Evolutionary conservation across 768 basidiomycete genomes (phyloP).

Genomic region (Leucosporidium yakuticum): DNA sequence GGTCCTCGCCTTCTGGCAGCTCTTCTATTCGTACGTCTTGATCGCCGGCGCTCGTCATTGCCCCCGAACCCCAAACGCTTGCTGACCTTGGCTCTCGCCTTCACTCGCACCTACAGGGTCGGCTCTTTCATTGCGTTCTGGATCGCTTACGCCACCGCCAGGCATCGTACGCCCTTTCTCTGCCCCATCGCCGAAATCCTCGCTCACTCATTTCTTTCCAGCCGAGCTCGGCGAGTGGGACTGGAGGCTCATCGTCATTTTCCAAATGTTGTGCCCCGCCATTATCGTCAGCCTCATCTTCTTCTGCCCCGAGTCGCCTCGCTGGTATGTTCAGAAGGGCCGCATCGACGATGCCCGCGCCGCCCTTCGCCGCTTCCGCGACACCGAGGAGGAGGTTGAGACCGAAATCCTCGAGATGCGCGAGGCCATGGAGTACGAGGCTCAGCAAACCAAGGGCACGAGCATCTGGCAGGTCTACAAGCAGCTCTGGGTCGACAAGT

Average conservation of each 20-base stretch:
- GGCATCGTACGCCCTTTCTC: background rate
- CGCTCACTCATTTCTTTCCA: background rate
- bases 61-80: too few relatives aligned
- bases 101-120: background rate
- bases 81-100: too few relatives aligned
- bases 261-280: conserved; percentile 41
- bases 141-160: background rate
- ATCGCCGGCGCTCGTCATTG: too few relatives aligned
- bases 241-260: background rate
- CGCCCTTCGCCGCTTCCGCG: conserved; percentile 32
- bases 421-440: background rate
- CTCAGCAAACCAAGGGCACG: background rate
- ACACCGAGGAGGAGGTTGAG: conserved; percentile 37
- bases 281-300: conserved; percentile 40
- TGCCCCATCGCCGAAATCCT: background rate
- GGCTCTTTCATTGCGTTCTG: background rate
- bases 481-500: background rate
- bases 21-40: background rate
- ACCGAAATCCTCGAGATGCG: background rate
- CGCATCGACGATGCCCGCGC: conserved; percentile 41
- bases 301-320: conserved; percentile 40
- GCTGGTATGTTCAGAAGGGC: conserved; percentile 43
- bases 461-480: background rate
- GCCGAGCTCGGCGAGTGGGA: background rate
- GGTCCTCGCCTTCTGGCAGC: background rate